Evolutionary conservation across 2,329 filamentous ascomycete genomes (phyloP), one percentile per base, ranked within the genome.

Genomic region (Sporothrix globosa): DNA sequence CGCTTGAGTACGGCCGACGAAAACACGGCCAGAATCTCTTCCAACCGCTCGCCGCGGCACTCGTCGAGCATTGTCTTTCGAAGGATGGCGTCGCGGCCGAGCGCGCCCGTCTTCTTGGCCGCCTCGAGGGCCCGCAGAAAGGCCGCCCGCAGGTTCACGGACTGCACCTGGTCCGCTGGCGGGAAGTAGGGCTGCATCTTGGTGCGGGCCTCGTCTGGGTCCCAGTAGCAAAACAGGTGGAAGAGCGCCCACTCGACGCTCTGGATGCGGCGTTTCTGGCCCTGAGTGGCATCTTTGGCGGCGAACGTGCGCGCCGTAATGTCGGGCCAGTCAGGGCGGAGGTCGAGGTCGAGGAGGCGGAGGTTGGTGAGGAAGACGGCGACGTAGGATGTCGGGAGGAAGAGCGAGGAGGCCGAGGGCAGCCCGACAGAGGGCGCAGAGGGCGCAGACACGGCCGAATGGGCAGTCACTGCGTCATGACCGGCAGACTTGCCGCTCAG

Each of bases 21-120:
- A 76, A 99, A 96, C 0, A 88, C 84, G 3, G 92, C 88, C 39
- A 98, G 84, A 1, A 97, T 82, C 77, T 99, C 96, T 77, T 94
- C 93, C 69, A 98, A 87, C 73, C 92, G 90, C 69, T 97, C 93
- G 6, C 95, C 95, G 74, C 91, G 94, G 81, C 96, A 99, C 76
- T 99, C 95, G 77, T 99, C 96, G 67, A 99, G 83, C 92, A 97
- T 97, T 0, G 93, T 97, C 82, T 97, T 97, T 67, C 96, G 88
- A 44, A 98, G 81, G 0, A 96, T 87, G 0, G 87, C 87, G 76
- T 97, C 93, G 66, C 92, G 86, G 3, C 93, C 92, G 10, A 98
- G 83, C 0, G 90, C 83, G 41, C 93, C 94, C 81, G 88, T 92
- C 82, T 96, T 97, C 83, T 98, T 98, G 72, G 93, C 84, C 67